These are phyloP conservation scores for Leccinum rimulosum DNA, from an alignment of 768 basidiomycete species.

Conservation along the genomic window DNA sequence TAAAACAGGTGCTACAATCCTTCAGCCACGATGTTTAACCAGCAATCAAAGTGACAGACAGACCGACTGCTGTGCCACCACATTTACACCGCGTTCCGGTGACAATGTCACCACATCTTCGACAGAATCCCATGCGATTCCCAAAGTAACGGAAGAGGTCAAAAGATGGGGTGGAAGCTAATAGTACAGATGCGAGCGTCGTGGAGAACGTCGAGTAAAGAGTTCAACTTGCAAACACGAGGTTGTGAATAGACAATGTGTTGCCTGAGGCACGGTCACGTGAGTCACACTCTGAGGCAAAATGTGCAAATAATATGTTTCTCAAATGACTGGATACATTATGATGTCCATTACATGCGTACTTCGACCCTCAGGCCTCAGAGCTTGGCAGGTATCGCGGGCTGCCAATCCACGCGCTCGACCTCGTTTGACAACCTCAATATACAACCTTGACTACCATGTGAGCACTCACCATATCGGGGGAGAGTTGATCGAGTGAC, in stretches of 20 bases:
- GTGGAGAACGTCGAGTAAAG: slow-evolving; percentile 5
- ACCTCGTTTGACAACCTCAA: slow-evolving; percentile 37
- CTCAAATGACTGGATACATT: background rate
- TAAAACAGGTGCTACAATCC: slow-evolving; percentile 58
- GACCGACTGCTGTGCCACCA: slow-evolving; percentile 77
- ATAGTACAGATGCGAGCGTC: background rate
- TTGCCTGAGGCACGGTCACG: slow-evolving; percentile 16
- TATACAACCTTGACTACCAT: background rate
- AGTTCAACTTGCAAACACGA: slow-evolving; percentile 12
- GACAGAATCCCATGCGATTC: slow-evolving; percentile 73
- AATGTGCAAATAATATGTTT: background rate
- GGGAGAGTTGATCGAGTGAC: slow-evolving; percentile 60
- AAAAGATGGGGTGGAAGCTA: background rate
- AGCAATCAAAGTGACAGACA: slow-evolving; percentile 31
- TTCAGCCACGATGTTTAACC: slow-evolving; percentile 13
- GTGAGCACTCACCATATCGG: slow-evolving; percentile 60
- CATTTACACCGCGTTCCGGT: slow-evolving; percentile 70
- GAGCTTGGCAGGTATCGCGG: slow-evolving; percentile 27
- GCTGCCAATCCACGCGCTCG: slow-evolving; percentile 69
- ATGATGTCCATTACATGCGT: background rate
- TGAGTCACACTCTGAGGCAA: slow-evolving; percentile 3
- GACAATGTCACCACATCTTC: slow-evolving; percentile 83
- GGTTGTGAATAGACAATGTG: slow-evolving; percentile 1
- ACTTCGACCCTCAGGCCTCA: slow-evolving; percentile 18
- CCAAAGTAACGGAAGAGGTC: background rate